Evolutionary conservation across 1,284 basidiomycete species (phyloP), one percentile per base, ranked within the genome.

Genomic region (Cryptococcus jaspeensis): DNA sequence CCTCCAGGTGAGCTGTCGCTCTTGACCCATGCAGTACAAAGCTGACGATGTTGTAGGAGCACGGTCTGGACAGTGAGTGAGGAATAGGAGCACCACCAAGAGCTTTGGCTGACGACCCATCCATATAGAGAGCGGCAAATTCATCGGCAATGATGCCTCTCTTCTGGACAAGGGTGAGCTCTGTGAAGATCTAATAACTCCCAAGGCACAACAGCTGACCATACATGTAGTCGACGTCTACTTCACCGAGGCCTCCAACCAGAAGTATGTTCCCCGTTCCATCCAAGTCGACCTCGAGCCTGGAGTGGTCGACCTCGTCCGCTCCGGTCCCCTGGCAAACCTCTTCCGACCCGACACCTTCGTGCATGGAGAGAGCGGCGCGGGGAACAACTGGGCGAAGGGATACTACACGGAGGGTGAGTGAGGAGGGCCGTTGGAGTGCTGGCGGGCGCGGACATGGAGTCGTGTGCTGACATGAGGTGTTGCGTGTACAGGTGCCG

Each of bases 271-370:
- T n/a, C 93, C 93, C n/a, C 84, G 93, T 53, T 92, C 90, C 64
- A 84, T 94, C 36, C 89, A 93, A 71, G 80, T 97, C 68, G 93
- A 97, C 80, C 81, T 97, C 52, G 93, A 97, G 77, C 82, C 87
- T n/a, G 90, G 90, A 32, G 94, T 96, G 16, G 87, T 89, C 71
- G 87, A 95, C 69, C 84, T 78, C 38, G 74, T 81, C 58, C 73
- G 82, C 56, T 87, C 89, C 59, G 64, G 84, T 72, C 66, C 70
- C 15, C 63, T 77, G 48, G 74, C 73, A 32, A 67, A 72, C 61
- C 82, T 97, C 23, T 97, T 92, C 80, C 84, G 88, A 55, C 93
- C 93, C 12, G 92, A 95, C 75, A 94, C 92, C 3, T 95, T 85
- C 73, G 79, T 95, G 55, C 83, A 84, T 52, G 84, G 85, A 44